Evolutionary conservation across 805 yeast species (phyloP), one percentile per base, ranked within the genome.

Genomic region (Saturnispora serradocipensis): DNA sequence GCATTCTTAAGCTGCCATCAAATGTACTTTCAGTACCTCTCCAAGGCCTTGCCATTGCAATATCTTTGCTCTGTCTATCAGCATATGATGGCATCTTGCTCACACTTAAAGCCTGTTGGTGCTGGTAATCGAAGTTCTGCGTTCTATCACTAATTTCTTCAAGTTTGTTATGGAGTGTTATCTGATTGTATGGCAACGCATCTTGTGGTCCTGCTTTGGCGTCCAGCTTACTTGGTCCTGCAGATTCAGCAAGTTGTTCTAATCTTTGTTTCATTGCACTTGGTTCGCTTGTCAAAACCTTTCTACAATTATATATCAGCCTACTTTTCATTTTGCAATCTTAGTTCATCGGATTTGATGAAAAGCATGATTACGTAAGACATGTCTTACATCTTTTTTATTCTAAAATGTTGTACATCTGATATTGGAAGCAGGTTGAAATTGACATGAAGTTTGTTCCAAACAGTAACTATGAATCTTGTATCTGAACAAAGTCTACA

Each of bases 11-110:
- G 5, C 72, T 69, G 3, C 78, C 65, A 49, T 80, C 87, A 5
- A 66, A 56, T 1, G 61, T 61, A 3, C 64, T 50, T 54, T 82
- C 87, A 4, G 67, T 61, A 0, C 89, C 89, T 0, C 67, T 69
- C 89, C 89, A 83, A 0, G 84, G 83, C 24, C 54, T 56, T 0
- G 78, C 58, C 52, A 67, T 59, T 2, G 88, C 88, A 9, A 73
- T 64, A 2, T 77, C 80, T 45, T 67, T 63, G 1, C 74, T 57
- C 11, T 71, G 75, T 48, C 72, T 72, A 16, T 71, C 68, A 0
- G 79, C 78, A 56, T 67, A 68, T 0, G 54, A 43, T 0, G 84
- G 81, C 16, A 79, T 53, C 45, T 68, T 72, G 5, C 74, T 58
- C 4, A 65, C 60, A 6, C 73, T 73, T 5, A 79, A 65, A 9